Conservation (phyloP, 2,329 filamentous ascomycete species). For the Cladosporium sp. region DNA sequence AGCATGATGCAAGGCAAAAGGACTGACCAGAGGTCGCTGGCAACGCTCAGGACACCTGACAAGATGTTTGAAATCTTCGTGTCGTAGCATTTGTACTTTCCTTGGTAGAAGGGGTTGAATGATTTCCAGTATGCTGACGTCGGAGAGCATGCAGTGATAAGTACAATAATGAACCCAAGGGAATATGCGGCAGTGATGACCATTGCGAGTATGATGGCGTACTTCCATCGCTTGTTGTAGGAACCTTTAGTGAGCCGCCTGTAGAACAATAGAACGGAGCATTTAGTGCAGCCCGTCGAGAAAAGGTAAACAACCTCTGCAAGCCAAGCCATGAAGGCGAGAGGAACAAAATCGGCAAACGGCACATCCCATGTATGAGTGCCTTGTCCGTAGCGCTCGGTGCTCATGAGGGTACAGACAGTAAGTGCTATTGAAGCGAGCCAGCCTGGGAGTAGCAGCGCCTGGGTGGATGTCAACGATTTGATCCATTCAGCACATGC, state of each 20-base stretch:
- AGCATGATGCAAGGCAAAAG: conserved; percentile 36
- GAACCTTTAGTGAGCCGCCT: conserved; percentile 27
- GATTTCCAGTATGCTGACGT: conserved; percentile 20
- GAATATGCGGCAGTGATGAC: conserved; percentile 14
- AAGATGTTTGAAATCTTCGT: conserved; percentile 25
- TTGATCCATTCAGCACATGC: neutral
- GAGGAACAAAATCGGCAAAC: conserved; percentile 10
- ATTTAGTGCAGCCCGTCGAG: conserved; percentile 19
- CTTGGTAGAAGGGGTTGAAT: conserved; percentile 15
- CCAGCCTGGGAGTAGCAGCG: conserved; percentile 14
- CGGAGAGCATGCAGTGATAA: conserved; percentile 18
- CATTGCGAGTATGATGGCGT: conserved; percentile 16
- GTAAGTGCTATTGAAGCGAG: conserved; percentile 19
- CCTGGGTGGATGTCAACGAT: conserved; percentile 1
- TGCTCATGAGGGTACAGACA: conserved; percentile 13
- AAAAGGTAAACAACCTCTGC: conserved; percentile 19
- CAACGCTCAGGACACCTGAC: conserved; percentile 18
- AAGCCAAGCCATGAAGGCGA: conserved; percentile 17
- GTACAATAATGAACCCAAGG: conserved; percentile 15
- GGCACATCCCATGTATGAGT: conserved; percentile 23
- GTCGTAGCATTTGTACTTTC: conserved; percentile 27
- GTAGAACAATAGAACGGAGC: conserved; percentile 27
- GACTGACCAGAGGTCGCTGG: conserved; percentile 21
- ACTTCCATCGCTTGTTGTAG: conserved; percentile 16
- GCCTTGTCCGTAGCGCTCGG: conserved; percentile 15